phyloP scores from a whole-genome alignment of 805 yeast genomes.

The Saturnispora sanitii region DNA sequence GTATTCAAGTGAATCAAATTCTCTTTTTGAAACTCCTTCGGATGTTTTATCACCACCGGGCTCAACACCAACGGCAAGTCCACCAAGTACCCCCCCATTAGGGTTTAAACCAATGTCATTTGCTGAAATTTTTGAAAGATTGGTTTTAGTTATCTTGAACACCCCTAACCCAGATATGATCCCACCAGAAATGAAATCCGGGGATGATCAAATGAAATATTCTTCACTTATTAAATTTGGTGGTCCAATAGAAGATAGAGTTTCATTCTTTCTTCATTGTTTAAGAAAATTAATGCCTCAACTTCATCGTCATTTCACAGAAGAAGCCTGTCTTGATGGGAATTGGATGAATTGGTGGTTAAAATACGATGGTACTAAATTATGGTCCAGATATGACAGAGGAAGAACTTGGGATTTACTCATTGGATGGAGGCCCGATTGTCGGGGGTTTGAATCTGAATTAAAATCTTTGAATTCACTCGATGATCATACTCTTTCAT shows the following conservation, averaged over 20 bases:
- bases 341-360: conserved; percentile 96
- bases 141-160: conserved; percentile 66
- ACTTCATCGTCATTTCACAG: conserved; percentile 61
- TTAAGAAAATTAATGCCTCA: conserved; percentile 63
- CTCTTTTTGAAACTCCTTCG: conserved; percentile 19
- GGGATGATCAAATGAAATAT: conserved; percentile 14
- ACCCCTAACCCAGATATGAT: conserved; percentile 41
- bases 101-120: conserved; percentile 38
- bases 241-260: conserved; percentile 56
- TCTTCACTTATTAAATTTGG: conserved; percentile 29
- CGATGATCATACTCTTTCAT: conserved; percentile 16
- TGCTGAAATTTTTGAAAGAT: conserved; percentile 63
- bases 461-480: conserved; percentile 17
- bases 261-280: conserved; percentile 56
- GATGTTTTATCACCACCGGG: conserved; percentile 21
- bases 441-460: conserved; percentile 18
- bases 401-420: conserved; percentile 86
- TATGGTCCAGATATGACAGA: conserved; percentile 69
- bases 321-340: conserved; percentile 70
- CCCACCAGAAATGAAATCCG: conserved; percentile 11
- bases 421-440: conserved; percentile 60
- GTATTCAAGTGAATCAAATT: conserved; percentile 13
- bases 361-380: conserved; percentile 81
- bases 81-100: conserved; percentile 12
- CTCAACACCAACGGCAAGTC: conserved; percentile 19